Evolutionary conservation across 2,329 filamentous ascomycete species (phyloP).

Genomic region (Cercospora citrullina): DNA sequence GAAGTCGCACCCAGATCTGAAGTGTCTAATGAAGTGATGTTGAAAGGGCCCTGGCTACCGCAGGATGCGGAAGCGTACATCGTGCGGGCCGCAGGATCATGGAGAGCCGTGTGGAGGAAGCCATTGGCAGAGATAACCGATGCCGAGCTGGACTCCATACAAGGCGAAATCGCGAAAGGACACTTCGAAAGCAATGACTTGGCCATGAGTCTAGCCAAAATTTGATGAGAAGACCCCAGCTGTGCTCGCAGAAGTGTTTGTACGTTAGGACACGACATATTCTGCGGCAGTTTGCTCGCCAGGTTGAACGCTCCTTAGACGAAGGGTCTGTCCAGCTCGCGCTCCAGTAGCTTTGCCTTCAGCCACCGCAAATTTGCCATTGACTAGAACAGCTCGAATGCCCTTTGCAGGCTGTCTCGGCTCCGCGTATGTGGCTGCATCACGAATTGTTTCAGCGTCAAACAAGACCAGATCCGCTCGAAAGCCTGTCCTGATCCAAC

Average conservation of each 20-base stretch:
- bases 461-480: conserved; percentile 34
- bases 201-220: neutral
- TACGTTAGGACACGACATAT: neutral
- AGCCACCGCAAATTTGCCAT: conserved; percentile 31
- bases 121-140: neutral
- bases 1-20: neutral
- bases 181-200: neutral
- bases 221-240: neutral
- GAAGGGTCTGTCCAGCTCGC: conserved; percentile 30
- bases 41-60: neutral
- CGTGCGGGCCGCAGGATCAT: neutral
- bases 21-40: neutral
- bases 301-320: conserved; percentile 17
- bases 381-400: conserved; percentile 32
- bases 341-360: conserved; percentile 26
- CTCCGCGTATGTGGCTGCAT: conserved; percentile 32
- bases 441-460: conserved; percentile 28
- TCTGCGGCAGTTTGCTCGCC: neutral
- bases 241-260: neutral
- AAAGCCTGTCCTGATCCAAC: conserved; percentile 30
- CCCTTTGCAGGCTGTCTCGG: conserved; percentile 32
- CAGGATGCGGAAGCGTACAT: neutral
- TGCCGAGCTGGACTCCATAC: neutral
- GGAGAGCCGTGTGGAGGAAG: conserved; percentile 1
- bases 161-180: neutral